Percentiles rank a stretch among this genome's conserved stretches.
These are phyloP conservation scores for Magnaporthiopsis poae DNA, from an alignment of 2,329 filamentous ascomycete genomes.

Conservation along the genomic window DNA sequence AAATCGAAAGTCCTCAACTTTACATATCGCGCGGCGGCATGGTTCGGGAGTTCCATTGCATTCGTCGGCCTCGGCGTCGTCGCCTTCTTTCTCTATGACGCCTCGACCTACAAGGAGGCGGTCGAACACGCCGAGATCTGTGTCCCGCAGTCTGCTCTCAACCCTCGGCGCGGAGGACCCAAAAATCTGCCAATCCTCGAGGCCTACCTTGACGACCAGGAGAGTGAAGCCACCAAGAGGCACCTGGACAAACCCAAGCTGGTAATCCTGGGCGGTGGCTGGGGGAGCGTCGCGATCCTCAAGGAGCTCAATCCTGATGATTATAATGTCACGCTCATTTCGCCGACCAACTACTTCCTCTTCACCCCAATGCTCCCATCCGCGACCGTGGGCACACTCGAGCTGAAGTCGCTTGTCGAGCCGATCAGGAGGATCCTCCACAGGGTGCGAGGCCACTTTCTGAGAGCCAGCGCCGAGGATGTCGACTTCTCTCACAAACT, in stretches of 20 bases:
- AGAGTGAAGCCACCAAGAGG: conserved; percentile 63
- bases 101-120: conserved; percentile 74
- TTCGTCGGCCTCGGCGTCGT: conserved; percentile 60
- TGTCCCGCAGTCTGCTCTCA: conserved; percentile 75
- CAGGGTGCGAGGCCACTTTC: conserved; percentile 73
- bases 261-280: conserved; percentile 86
- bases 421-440: conserved; percentile 78
- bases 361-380: conserved; percentile 98
- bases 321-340: conserved; percentile 92
- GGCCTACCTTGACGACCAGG: conserved; percentile 79
- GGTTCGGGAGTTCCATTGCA: conserved; percentile 64
- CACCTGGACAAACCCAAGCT: conserved; percentile 80
- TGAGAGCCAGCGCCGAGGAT: conserved; percentile 77
- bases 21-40: conserved; percentile 59
- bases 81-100: conserved; percentile 88
- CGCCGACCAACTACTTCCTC: conserved; percentile 89
- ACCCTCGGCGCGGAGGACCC: conserved; percentile 72
- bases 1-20: conserved; percentile 44
- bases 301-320: conserved; percentile 85
- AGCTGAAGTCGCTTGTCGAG: conserved; percentile 82
- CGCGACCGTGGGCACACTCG: conserved; percentile 89
- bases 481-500: conserved; percentile 87
- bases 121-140: conserved; percentile 59
- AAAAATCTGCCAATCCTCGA: conserved; percentile 93
- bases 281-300: conserved; percentile 84